These are phyloP conservation scores for Abortiporus biennis DNA, from an alignment of 1,284 basidiomycete genomes.

Conservation along the genomic window DNA sequence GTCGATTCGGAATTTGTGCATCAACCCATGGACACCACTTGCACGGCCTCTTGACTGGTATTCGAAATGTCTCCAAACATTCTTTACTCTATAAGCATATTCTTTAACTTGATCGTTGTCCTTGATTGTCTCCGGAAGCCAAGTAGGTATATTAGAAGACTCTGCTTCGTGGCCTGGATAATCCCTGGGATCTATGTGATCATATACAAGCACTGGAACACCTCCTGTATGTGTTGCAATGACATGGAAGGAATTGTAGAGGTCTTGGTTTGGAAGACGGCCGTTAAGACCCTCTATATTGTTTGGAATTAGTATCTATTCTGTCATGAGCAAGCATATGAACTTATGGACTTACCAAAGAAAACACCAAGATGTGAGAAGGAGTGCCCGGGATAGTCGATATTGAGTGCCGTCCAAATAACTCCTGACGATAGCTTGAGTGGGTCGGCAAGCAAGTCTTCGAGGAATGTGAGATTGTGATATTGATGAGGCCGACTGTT, in stretches of 20 bases:
- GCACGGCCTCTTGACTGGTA: slow-evolving; percentile 68
- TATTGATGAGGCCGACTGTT: background rate
- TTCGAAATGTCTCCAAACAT: slow-evolving; percentile 57
- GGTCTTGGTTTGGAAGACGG: slow-evolving; percentile 92
- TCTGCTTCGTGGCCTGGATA: slow-evolving; percentile 26
- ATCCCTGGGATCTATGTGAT: slow-evolving; percentile 55
- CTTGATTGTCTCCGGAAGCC: slow-evolving; percentile 41
- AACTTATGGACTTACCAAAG: slow-evolving; percentile 73
- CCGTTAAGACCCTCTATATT: slow-evolving; percentile 92
- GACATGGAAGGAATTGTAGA: slow-evolving; percentile 77
- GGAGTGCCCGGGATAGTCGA: slow-evolving; percentile 96
- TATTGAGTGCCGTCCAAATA: slow-evolving; percentile 92
- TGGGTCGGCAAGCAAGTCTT: slow-evolving; percentile 63
- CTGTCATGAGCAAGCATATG: background rate
- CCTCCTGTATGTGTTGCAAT: slow-evolving; percentile 71
- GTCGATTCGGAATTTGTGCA: slow-evolving; percentile 90
- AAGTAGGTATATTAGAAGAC: slow-evolving; percentile 29
- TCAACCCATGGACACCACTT: slow-evolving; percentile 75
- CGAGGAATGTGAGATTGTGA: background rate
- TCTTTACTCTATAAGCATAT: slow-evolving; percentile 54
- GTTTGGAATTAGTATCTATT: background rate
- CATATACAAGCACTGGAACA: slow-evolving; percentile 74
- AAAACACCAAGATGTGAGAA: slow-evolving; percentile 92
- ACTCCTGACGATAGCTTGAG: slow-evolving; percentile 68
- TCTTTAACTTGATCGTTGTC: slow-evolving; percentile 37